These are phyloP conservation scores for Suillus tomentosus DNA, from an alignment of 768 basidiomycete genomes.

Conservation along the genomic window DNA sequence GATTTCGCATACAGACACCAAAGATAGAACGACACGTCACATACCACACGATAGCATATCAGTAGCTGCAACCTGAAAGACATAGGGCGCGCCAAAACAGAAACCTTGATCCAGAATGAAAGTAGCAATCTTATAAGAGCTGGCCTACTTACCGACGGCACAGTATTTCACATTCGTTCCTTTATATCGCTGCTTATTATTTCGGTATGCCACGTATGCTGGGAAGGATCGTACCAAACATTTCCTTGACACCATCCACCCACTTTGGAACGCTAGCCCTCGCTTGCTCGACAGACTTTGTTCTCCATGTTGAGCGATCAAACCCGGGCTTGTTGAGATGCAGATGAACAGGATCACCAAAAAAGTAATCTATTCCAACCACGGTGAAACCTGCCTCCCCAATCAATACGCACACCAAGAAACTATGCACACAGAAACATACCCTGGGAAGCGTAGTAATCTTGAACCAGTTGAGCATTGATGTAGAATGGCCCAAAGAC, in stretches of 20 bases:
- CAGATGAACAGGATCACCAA: conserved; percentile 53
- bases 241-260: conserved; percentile 50
- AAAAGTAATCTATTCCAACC: conserved; percentile 64
- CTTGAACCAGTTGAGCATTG: conserved; percentile 62
- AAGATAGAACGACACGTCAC: neutral
- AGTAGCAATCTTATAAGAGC: neutral
- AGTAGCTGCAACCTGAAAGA: conserved; percentile 46
- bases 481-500: conserved; percentile 60
- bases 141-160: conserved; percentile 42
- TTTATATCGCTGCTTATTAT: conserved; percentile 16
- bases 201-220: conserved; percentile 17
- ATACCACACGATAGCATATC: conserved; percentile 52
- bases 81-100: conserved; percentile 59
- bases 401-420: neutral
- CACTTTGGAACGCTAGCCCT: conserved; percentile 47
- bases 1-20: neutral
- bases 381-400: conserved; percentile 53
- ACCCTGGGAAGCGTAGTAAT: conserved; percentile 67
- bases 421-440: conserved; percentile 4
- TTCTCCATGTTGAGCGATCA: conserved; percentile 45
- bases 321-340: conserved; percentile 41
- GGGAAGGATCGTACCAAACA: conserved; percentile 42
- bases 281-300: conserved; percentile 37
- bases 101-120: conserved; percentile 41
- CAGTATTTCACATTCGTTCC: conserved; percentile 39